Percentiles rank a stretch among this genome's conserved stretches.
Conservation (phyloP, 2,329 filamentous ascomycete species). For the Phaeophleospora eucalypticola region DNA sequence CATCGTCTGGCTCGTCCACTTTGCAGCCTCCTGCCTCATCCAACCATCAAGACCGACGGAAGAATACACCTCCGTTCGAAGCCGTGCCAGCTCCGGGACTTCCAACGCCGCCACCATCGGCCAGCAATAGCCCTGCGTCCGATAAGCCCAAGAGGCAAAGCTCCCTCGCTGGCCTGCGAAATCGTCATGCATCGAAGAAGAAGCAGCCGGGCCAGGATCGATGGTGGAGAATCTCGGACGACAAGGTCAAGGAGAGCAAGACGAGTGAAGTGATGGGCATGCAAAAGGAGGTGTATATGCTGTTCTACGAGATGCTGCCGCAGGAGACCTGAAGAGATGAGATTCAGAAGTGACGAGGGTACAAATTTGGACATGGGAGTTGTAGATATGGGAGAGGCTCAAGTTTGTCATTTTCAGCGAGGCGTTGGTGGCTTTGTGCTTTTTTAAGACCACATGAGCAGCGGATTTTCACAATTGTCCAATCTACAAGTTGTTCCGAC, state of each 20-base stretch:
- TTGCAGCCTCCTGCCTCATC: conserved; percentile 8
- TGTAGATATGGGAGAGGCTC: not conserved
- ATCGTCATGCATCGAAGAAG: conserved; percentile 9
- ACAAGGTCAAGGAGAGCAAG: conserved; percentile 92
- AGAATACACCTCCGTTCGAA: conserved; percentile 19
- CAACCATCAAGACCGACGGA: conserved; percentile 10
- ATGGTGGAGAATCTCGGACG: conserved; percentile 98
- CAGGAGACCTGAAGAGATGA: not conserved
- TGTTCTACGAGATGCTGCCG: conserved; percentile 85
- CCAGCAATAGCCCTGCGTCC: conserved; percentile 5
- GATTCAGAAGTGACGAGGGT: not conserved
- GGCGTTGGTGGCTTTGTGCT: conserved; percentile 1
- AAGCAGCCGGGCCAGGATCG: conserved; percentile 60
- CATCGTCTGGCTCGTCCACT: conserved; percentile 21
- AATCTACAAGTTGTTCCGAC: too few relatives aligned
- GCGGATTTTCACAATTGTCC: too few relatives aligned
- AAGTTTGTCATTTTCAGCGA: not conserved
- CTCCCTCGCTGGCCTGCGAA: conserved; percentile 47
- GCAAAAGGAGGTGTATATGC: conserved; percentile 91
- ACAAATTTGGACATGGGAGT: not conserved
- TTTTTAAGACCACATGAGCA: too few relatives aligned
- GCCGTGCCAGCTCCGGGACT: conserved; percentile 27
- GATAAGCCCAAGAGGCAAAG: conserved; percentile 4
- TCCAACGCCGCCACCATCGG: conserved; percentile 19
- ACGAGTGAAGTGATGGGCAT: conserved; percentile 86